Evolutionary conservation across 2,329 filamentous ascomycete genomes (phyloP), one percentile per base, ranked within the genome.

Genomic region (Fusarium napiforme): DNA sequence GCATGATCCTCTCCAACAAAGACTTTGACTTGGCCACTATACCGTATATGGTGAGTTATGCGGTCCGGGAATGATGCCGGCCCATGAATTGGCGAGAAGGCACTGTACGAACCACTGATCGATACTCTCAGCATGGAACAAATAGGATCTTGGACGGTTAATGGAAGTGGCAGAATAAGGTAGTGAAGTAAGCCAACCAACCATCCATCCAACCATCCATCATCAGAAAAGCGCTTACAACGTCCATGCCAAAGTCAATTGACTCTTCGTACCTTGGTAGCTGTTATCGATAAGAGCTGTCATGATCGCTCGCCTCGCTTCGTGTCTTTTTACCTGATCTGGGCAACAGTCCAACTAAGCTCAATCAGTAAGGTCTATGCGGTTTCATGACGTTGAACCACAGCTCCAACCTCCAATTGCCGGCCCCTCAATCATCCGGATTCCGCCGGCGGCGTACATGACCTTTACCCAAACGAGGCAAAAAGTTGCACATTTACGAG

Each of bases 381-480:
- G 67, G 37, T 47, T 46, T 37, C 59, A 69, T 60, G 65, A 70
- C 67, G 65, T 36, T 65, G 8, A 39, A n/a, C 36, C n/a, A 43
- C 46, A 64, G 63, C 47, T 61, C 52, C 61, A 64, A 40, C 64
- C 56, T 61, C 50, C 49, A 64, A 59, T 64, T 70, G 71, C 63
- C 70, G 62, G 58, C 46, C 49, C 42, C 45, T 59, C 39, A 40
- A 32, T 32, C 37, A n/a, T 57, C 50, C 23, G 23, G 23, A 23
- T 23, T 23, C 23, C 62, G 62, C 49, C 62, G 55, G 57, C 45
- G 28, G 69, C 46, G 56, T 40, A 37, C 14, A 43, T 47, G 30
- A 26, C 59, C 64, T 69, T 68, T 67, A 57, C 73, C 67, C 32
- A 60, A 75, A 74, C 28, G 23, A 75, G 73, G 70, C 63, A 75